Conservation (phyloP, 2,329 filamentous ascomycete species). For the Colletotrichum tamarilloi region DNA sequence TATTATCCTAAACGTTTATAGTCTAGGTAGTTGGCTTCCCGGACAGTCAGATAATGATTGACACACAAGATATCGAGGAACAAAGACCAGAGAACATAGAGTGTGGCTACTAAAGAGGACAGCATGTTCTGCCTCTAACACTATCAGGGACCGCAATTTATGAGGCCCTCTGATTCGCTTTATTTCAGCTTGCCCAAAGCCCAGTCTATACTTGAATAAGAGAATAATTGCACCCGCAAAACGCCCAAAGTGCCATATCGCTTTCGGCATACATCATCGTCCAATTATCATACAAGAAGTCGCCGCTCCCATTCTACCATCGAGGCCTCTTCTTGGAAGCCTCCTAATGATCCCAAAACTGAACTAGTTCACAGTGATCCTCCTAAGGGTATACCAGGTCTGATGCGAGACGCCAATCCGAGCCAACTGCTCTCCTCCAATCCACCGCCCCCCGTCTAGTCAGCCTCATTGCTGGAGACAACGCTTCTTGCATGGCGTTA, state of each 20-base stretch:
- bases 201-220: constrained; percentile 28
- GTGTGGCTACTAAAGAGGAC: constrained; percentile 12
- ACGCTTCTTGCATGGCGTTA: constrained; percentile 5
- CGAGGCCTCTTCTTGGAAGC: constrained; percentile 5
- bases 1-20: neutral
- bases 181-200: constrained; percentile 17
- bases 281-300: constrained; percentile 35
- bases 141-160: constrained; percentile 2
- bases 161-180: neutral
- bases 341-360: neutral
- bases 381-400: constrained; percentile 6
- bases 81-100: neutral
- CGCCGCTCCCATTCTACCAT: constrained; percentile 18
- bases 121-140: constrained; percentile 25
- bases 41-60: neutral
- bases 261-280: constrained; percentile 34
- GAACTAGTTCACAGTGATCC: neutral
- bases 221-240: constrained; percentile 31
- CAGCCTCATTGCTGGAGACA: constrained; percentile 1
- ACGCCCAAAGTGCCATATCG: constrained; percentile 32
- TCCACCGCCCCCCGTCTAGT: neutral
- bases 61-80: neutral
- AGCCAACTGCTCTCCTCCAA: neutral
- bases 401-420: constrained; percentile 1
- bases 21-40: neutral